Conservation (phyloP, 1,284 basidiomycete genomes). For the Leucoagaricus sp. region DNA sequence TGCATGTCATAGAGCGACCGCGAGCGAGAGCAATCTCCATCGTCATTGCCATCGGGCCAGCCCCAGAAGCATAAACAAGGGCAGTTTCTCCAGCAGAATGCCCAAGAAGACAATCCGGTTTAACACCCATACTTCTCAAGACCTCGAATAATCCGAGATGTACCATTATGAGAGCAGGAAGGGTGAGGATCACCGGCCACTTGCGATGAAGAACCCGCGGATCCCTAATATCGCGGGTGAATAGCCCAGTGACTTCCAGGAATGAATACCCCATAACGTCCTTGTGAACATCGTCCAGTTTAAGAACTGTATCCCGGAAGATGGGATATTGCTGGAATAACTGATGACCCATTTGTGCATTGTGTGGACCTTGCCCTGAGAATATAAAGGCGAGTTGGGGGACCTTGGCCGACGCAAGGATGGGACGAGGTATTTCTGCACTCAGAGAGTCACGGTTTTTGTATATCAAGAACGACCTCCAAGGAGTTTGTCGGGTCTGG, state of each 20-base stretch:
- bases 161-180: conserved; percentile 41
- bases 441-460: conserved; percentile 2
- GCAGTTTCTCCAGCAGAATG: conserved; percentile 37
- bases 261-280: conserved; percentile 34
- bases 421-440: conserved; percentile 24
- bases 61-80: conserved; percentile 43
- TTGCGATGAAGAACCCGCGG: conserved; percentile 18
- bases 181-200: conserved; percentile 35
- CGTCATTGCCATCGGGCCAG: conserved; percentile 38
- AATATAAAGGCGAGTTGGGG: conserved; percentile 40
- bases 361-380: conserved; percentile 43
- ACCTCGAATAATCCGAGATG: conserved; percentile 47
- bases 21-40: conserved; percentile 42
- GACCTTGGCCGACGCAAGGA: conserved; percentile 23
- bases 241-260: conserved; percentile 33
- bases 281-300: conserved; percentile 35
- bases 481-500: conserved; percentile 34
- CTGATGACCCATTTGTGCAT: conserved; percentile 42
- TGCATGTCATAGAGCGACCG: conserved; percentile 33
- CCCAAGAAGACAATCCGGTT: conserved; percentile 39
- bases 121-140: conserved; percentile 33
- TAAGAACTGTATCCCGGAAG: conserved; percentile 37
- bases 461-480: conserved; percentile 29
- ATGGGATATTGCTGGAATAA: conserved; percentile 34
- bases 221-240: conserved; percentile 18